These are phyloP conservation scores for Hymenoscyphus fructigenus DNA, from an alignment of 2,329 filamentous ascomycete genomes.

Conservation along the genomic window DNA sequence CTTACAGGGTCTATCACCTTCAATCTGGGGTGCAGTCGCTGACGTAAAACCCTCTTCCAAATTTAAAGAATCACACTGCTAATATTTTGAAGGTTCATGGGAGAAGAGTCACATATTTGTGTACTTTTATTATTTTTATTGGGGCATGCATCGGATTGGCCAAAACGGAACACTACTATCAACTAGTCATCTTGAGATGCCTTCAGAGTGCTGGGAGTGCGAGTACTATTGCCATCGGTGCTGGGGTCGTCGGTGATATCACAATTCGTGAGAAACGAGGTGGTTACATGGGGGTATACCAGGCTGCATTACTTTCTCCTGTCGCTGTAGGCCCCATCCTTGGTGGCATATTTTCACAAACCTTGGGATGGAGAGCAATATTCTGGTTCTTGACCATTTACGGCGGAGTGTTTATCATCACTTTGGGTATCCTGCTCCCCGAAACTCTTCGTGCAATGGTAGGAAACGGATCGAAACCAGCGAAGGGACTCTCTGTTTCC, in stretches of 20 bases:
- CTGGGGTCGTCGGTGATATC: conserved; percentile 63
- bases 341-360: conserved; percentile 37
- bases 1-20: conserved; percentile 56
- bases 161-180: conserved; percentile 46
- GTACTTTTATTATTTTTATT: conserved; percentile 54
- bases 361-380: conserved; percentile 38
- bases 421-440: conserved; percentile 42
- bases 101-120: conserved; percentile 52
- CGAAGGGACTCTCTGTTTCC: conserved; percentile 14
- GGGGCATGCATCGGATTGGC: conserved; percentile 55
- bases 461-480: conserved; percentile 37
- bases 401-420: conserved; percentile 36
- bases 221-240: conserved; percentile 57
- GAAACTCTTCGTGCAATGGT: conserved; percentile 45
- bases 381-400: conserved; percentile 40
- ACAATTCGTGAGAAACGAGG: conserved; percentile 58
- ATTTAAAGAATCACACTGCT: neutral
- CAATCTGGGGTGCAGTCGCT: conserved; percentile 50
- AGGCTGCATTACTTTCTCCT: conserved; percentile 28
- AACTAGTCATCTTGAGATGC: conserved; percentile 53
- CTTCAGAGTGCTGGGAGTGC: conserved; percentile 60
- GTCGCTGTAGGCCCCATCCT: conserved; percentile 34
- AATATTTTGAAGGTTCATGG: conserved; percentile 40
- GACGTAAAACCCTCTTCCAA: neutral
- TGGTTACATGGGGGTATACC: conserved; percentile 65